Evolutionary conservation across 2,329 filamentous ascomycete genomes (phyloP).

Genomic region (Paracoccidioides brasiliensis): DNA sequence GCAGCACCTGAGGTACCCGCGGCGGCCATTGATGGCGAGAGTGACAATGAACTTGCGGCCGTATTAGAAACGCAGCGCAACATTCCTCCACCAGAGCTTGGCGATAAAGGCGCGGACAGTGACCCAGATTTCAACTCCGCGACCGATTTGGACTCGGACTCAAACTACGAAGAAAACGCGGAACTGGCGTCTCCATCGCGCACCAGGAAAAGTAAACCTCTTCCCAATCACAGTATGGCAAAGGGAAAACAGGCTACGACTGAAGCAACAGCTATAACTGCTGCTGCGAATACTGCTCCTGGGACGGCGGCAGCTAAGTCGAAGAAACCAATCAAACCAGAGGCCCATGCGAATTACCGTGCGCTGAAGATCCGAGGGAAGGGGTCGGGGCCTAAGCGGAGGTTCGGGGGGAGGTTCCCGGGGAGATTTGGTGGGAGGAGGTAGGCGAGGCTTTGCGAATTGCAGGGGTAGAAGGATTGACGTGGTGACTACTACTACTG

Average conservation of each 20-base stretch:
- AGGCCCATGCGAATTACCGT: constrained; percentile 37
- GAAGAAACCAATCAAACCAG: constrained; percentile 29
- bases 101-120: not conserved
- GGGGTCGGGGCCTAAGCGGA: constrained; percentile 19
- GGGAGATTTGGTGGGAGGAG: constrained; percentile 28
- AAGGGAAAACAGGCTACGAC: constrained; percentile 5
- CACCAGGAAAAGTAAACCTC: constrained; percentile 25
- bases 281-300: constrained; percentile 5
- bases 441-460: constrained; percentile 7
- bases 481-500: no score
- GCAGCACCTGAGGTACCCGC: constrained; percentile 13
- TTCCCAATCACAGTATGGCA: constrained; percentile 12
- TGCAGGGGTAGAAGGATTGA: not conserved
- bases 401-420: constrained; percentile 7
- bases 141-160: constrained; percentile 13
- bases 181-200: constrained; percentile 14
- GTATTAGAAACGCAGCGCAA: constrained; percentile 19
- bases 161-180: constrained; percentile 16
- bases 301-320: constrained; percentile 16
- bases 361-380: constrained; percentile 35
- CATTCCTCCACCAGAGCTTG: not conserved
- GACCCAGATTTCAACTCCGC: constrained; percentile 17
- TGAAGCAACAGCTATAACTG: not conserved
- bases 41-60: constrained; percentile 19
- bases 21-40: constrained; percentile 6